Evolutionary conservation across 1,284 basidiomycete genomes (phyloP), one percentile per base, ranked within the genome.

Genomic region (Cryptococcus sp.): DNA sequence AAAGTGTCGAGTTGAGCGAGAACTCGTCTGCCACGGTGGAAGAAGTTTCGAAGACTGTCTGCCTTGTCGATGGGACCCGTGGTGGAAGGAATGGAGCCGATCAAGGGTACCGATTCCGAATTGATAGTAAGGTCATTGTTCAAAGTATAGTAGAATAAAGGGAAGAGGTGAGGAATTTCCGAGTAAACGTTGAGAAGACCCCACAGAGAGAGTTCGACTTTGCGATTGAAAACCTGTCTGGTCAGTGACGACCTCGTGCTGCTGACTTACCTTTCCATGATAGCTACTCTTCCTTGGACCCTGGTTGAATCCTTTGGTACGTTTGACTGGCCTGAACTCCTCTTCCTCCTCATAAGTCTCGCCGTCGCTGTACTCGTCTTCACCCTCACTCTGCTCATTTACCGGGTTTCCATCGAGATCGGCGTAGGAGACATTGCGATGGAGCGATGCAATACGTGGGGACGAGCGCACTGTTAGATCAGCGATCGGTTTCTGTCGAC

Each of bases 61-160:
- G 70, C 69, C 59, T 76, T 77, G 38, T 70, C 62, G 4, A 64
- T 42, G 1, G 68, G 66, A 1, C 63, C 62, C 46, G 58, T 64
- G 23, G 68, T 68, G 3, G 66, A 63, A 3, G 74, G 73, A 46
- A 77, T 71, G 8, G 71, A 72, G 8, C 74, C 74, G 47, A 77
- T 77, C 35, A 73, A 63, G 1, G 72, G 73, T 13, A 76, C 74
- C 1, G 74, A 66, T 23, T 68, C 67, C 10, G 66, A 66, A 64
- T 74, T 69, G 60, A 77, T 71, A 14, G 67, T 59, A 50, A 77
- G 60, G 51, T 75, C 72, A 56, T 68, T 65, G 49, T 67, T 67
- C 30, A 76, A 60, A 1, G 73, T 70, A 56, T 72, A 68, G 64
- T 73, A 76, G 67, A 77, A 74, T n/a, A 77, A 63, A 0, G 76